These are phyloP conservation scores for Aspergillus amoenus DNA, from an alignment of 2,329 filamentous ascomycete species.

Conservation along the genomic window DNA sequence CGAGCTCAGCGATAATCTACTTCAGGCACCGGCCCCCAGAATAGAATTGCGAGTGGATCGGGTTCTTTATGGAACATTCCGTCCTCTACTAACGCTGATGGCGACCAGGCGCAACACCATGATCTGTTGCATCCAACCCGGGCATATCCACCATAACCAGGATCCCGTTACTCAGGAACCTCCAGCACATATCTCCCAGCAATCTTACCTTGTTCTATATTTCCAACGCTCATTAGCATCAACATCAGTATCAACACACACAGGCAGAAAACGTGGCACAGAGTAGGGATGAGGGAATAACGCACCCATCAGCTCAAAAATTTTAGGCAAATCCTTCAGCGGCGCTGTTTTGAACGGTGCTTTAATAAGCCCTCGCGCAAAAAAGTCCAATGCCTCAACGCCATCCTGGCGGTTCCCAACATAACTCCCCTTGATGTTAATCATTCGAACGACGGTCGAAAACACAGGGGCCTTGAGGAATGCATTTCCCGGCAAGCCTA, in stretches of 20 bases:
- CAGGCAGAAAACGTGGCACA: not conserved
- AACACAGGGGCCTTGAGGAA: constrained; percentile 83
- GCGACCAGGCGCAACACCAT: too few species aligned
- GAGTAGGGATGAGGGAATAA: not conserved
- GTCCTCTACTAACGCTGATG: too few species aligned
- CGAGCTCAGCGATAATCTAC: not conserved
- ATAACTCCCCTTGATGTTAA: constrained; percentile 88
- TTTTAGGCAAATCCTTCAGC: constrained; percentile 72
- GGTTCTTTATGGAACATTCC: too few species aligned
- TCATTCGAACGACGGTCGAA: constrained; percentile 84
- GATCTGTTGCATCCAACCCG: not conserved
- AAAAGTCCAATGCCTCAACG: constrained; percentile 89
- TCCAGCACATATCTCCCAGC: not conserved
- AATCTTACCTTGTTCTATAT: not conserved
- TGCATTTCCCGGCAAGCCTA: constrained; percentile 80
- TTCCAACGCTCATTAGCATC: not conserved
- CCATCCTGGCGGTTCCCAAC: constrained; percentile 90
- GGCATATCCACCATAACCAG: not conserved
- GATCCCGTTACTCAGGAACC: not conserved
- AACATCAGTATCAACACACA: not conserved
- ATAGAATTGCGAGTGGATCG: not conserved
- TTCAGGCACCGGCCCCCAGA: not conserved
- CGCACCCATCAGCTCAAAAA: constrained; percentile 71
- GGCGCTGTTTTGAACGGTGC: constrained; percentile 83
- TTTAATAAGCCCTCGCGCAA: constrained; percentile 76